Base-by-base conservation (phyloP, 768 basidiomycete genomes). In the Leucocoprinus sp. region DNA sequence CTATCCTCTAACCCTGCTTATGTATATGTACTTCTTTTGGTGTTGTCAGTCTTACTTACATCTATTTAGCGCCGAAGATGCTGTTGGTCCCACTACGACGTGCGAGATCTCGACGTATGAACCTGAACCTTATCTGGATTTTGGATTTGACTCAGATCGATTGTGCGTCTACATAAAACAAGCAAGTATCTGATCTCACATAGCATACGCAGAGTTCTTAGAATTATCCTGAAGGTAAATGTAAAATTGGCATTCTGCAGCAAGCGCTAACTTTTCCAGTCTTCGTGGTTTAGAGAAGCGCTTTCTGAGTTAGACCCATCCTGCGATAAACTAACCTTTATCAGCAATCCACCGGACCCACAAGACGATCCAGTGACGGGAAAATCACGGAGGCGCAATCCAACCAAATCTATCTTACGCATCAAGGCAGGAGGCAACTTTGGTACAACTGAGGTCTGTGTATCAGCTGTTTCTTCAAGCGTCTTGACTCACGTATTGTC, bases 271-370 rank as follows among this genome's bases (percentile, higher is more conserved):
- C 5, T 36, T 21, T 36, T 5, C 17, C 45, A 71, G 78, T 95
- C 93, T 2, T 93, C 86, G 4, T 93, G 92, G 89, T 82, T 98
- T 26, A 81, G 88, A 34, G 92, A 96, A 49, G 92, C 93, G 0
- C 74, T 97, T 11, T 81, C 83, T 8, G 95, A 97, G 57, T 71
- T 99, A 11, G 93, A 97, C 54, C 77, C 90, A 14, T 86, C 90
- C 0, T 90, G 84, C 58, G 82, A 89, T 34, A 86, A 81, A 49
- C 71, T 98, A 15, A 88, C 85, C 0, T 80, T 98, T 60, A 78
- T 87, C 19, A 80, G 85, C 35, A 82, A 82, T 43, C 87, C 90
- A 1, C 71, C 76, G 31, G 54, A 61, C 15, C 59, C 62, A 29
- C 50, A 34, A 43, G 53, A 41, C 12, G 19, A 48, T 36, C 35